phyloP scores from a whole-genome alignment of 768 basidiomycete species.

The Terana coerulea region DNA sequence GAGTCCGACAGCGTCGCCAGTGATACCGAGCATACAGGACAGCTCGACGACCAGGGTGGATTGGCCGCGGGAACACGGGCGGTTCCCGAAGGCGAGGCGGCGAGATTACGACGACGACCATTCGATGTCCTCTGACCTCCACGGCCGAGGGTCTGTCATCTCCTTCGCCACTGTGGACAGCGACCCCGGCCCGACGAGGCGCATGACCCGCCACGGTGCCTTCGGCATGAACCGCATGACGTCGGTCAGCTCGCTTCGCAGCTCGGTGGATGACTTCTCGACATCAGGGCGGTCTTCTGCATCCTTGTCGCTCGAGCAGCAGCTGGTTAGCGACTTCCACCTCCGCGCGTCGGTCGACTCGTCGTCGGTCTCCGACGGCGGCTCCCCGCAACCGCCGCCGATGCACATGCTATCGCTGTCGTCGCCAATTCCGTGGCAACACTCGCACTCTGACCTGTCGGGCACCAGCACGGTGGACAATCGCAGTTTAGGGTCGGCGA shows the following conservation, averaged over 20 bases:
- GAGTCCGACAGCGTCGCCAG: conserved; percentile 2
- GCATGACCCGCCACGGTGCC: conserved; percentile 49
- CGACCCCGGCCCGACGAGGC: conserved; percentile 74
- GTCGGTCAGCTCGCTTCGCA: conserved; percentile 70
- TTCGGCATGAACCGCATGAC: conserved; percentile 61
- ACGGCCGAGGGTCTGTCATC: conserved; percentile 70
- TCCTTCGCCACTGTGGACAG: conserved; percentile 85
- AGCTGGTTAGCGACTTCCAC: conserved; percentile 71
- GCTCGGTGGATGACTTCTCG: conserved; percentile 63
- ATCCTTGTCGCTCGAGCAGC: conserved; percentile 73
- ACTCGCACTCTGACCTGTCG: conserved; percentile 19
- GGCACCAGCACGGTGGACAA: conserved; percentile 19
- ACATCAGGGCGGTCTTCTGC: conserved; percentile 70
- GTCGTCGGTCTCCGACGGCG: conserved; percentile 54
- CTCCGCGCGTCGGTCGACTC: conserved; percentile 66
- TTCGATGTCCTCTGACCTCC: conserved; percentile 86
- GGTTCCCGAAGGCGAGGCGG: conserved; percentile 72
- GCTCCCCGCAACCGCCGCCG: conserved; percentile 58
- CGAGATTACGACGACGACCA: conserved; percentile 88
- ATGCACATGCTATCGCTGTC: conserved; percentile 72
- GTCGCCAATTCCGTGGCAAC: conserved; percentile 43
- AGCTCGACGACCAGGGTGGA: conserved; percentile 37
- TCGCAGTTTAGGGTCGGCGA: conserved; percentile 14
- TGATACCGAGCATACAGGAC: conserved; percentile 10
- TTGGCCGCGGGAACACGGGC: conserved; percentile 46